Percentiles rank a stretch among this genome's conserved stretches.
These are phyloP conservation scores for Leccinum variicolor DNA, from an alignment of 768 basidiomycete species.

Conservation along the genomic window DNA sequence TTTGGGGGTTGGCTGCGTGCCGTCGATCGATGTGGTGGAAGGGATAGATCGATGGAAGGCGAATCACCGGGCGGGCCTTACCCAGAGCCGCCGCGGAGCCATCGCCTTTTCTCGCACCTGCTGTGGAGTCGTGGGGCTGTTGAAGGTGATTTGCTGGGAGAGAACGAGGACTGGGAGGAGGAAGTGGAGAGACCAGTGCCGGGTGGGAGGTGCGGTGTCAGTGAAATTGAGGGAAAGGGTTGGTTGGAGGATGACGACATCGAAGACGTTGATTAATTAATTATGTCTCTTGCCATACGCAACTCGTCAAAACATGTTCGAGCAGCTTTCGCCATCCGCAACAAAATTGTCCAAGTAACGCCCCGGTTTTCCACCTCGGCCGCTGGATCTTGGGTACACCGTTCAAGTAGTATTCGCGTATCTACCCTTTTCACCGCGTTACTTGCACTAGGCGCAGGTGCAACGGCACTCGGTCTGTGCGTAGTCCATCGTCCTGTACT, in stretches of 20 bases:
- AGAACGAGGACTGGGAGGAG: constrained; percentile 27
- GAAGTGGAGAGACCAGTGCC: constrained; percentile 28
- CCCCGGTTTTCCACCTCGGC: constrained; percentile 11
- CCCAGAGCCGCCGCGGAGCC: constrained; percentile 29
- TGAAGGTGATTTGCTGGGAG: constrained; percentile 22
- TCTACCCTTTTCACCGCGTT: constrained; percentile 39
- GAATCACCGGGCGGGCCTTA: neutral
- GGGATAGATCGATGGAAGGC: neutral
- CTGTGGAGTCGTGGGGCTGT: constrained; percentile 37
- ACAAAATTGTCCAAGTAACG: constrained; percentile 1
- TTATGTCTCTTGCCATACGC: constrained; percentile 2
- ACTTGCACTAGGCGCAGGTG: constrained; percentile 35
- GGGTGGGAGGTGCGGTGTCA: constrained; percentile 17
- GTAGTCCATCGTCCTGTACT: constrained; percentile 13
- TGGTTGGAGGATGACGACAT: constrained; percentile 63
- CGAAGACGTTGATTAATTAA: constrained; percentile 36
- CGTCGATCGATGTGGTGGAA: constrained; percentile 27
- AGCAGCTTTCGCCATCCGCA: neutral
- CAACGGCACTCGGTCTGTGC: constrained; percentile 45
- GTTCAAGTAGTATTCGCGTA: constrained; percentile 27
- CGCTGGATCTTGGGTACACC: constrained; percentile 4
- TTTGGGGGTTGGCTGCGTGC: constrained; percentile 59
- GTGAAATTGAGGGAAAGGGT: constrained; percentile 33
- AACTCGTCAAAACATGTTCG: neutral
- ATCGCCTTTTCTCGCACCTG: constrained; percentile 52